These are phyloP conservation scores for Podosphaera leucotricha DNA, from an alignment of 2,329 filamentous ascomycete genomes.

Conservation along the genomic window DNA sequence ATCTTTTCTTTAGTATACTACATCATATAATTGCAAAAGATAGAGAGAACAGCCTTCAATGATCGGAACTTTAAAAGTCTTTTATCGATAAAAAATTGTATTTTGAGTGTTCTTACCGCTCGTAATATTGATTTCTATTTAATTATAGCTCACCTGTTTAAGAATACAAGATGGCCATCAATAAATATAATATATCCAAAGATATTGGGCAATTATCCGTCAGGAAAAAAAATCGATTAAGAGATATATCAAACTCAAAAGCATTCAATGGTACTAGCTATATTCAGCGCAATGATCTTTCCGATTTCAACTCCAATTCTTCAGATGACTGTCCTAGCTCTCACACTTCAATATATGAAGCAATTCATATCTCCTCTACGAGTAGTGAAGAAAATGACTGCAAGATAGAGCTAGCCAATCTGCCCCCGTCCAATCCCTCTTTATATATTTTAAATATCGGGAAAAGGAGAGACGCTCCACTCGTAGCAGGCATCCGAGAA, in stretches of 20 bases:
- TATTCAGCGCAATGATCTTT: conserved; percentile 15
- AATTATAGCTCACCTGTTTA: not conserved
- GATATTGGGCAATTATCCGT: not conserved
- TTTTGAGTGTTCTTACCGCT: not conserved
- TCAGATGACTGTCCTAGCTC: conserved; percentile 18
- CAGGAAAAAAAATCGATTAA: conserved; percentile 6
- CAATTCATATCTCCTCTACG: conserved; percentile 16
- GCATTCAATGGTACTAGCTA: conserved; percentile 6
- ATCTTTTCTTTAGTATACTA: not conserved
- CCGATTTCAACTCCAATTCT: conserved; percentile 14
- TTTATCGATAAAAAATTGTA: not conserved
- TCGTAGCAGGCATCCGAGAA: conserved; percentile 1
- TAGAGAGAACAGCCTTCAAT: too few relatives aligned
- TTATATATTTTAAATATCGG: conserved; percentile 1
- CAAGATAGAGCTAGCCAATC: conserved; percentile 5
- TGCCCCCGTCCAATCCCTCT: conserved; percentile 3
- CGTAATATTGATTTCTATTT: not conserved
- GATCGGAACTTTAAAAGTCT: not conserved
- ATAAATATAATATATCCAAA: not conserved
- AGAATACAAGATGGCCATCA: not conserved
- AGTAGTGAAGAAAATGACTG: conserved; percentile 12
- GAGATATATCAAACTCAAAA: conserved; percentile 4
- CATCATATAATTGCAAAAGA: not conserved
- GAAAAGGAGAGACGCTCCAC: conserved; percentile 5
- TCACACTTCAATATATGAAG: conserved; percentile 18